Percentiles rank a stretch among this genome's conserved stretches.
Conservation (phyloP, 2,329 filamentous ascomycete species). For the Fusarium armeniacum region DNA sequence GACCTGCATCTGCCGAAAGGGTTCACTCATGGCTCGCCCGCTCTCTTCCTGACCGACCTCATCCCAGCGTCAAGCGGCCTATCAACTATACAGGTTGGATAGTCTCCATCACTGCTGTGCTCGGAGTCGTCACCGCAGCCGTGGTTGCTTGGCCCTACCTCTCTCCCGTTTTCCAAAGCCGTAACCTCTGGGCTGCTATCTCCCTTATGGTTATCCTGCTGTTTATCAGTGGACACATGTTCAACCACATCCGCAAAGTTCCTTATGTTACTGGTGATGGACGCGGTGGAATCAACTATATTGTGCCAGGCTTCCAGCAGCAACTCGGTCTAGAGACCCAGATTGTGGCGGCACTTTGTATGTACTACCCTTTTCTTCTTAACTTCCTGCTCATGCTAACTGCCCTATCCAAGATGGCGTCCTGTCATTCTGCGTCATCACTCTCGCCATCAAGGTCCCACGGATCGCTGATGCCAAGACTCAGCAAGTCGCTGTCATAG, state of each 20-base stretch:
- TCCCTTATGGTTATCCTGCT: constrained; percentile 90
- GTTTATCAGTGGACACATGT: constrained; percentile 98
- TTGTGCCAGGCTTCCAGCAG: constrained; percentile 91
- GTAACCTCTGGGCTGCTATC: constrained; percentile 92
- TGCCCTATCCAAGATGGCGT: constrained; percentile 65
- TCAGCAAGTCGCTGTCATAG: constrained; percentile 85
- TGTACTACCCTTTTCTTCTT: constrained; percentile 53
- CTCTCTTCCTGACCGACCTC: constrained; percentile 82
- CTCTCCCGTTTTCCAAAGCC: constrained; percentile 85
- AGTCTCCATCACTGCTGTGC: constrained; percentile 74
- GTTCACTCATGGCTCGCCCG: constrained; percentile 84
- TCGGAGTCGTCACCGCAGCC: constrained; percentile 77
- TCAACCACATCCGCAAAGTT: constrained; percentile 97
- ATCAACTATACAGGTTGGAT: constrained; percentile 87
- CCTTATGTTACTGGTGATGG: constrained; percentile 92
- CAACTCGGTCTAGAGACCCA: constrained; percentile 96
- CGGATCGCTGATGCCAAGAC: constrained; percentile 81
- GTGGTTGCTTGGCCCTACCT: constrained; percentile 83
- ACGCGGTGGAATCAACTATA: constrained; percentile 88
- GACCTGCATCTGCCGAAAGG: constrained; percentile 80
- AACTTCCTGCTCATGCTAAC: not conserved
- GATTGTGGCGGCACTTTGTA: constrained; percentile 93
- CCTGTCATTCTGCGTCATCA: constrained; percentile 90
- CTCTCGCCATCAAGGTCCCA: constrained; percentile 93
- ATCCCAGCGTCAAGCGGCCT: constrained; percentile 83